Base-by-base conservation (phyloP, 2,329 filamentous ascomycete species). In the Didymella segeticola region DNA sequence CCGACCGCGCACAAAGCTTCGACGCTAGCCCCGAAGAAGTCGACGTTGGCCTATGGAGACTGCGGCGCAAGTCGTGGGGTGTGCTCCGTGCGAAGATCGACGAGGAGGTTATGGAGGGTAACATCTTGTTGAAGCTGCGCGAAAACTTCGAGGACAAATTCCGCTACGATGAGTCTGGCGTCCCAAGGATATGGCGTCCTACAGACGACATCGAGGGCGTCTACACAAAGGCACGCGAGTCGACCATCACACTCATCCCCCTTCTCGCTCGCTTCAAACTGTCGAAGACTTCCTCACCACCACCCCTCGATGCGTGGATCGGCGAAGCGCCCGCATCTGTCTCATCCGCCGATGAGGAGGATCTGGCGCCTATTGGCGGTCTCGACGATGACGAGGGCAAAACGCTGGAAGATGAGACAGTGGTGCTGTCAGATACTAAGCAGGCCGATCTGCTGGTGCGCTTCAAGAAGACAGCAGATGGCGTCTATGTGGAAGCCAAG, bases 61-160 rank as follows among this genome's bases (percentile, higher is more conserved):
- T 99, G 61, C 87, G 93, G 54, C 87, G 93, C 60, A 98, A 98
- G 82, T 95, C 91, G 57, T 99, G 95, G 95, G 88, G 88, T 33
- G 93, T 93, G 12, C 81, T 99, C 57, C 86, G 91, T 38, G 88
- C 91, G 55, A 95, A 91, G 80, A 89, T 99, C 58, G 93, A 98
- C 29, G 95, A 99, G 71, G 95, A 99, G 77, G 91, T 97, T 71
- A 96, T 96, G 87, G 95, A 98, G 78, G 93, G 93, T 67, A 99
- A 98, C 71, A 87, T 99, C 47, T 80, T 98, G 27, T 82, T 98
- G 64, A 99, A 99, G 80, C 85, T 99, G 45, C 87, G 95, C 29
- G 95, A 99, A 76, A 98, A 97, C 79, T 99, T 99, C 64, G 95
- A 99, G 77, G 95, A 99, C 79, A 97, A 96, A 77, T 99, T 99